A percentile compares a stretch with the other conserved stretches of the same genome.
Evolutionary conservation across 805 yeast species (phyloP).

Genomic region (Schwanniomyces polymorphus): DNA sequence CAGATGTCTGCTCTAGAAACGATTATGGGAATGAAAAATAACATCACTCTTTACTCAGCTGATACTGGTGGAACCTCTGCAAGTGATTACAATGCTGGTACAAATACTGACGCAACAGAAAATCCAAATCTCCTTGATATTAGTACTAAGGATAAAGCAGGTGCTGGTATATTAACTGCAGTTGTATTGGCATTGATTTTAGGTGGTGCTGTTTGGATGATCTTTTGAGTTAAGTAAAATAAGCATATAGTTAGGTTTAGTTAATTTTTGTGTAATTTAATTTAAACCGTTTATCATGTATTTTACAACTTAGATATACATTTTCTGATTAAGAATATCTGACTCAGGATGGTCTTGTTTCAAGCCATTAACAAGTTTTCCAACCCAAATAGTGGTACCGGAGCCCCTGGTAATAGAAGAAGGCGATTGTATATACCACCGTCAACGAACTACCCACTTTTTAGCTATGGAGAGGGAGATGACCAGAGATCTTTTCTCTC

Average conservation of each 20-base stretch:
- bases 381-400: conserved; percentile 34
- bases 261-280: not conserved
- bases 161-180: conserved; percentile 89
- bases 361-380: conserved; percentile 40
- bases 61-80: conserved; percentile 36
- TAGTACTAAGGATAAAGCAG: conserved; percentile 70
- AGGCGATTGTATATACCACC: conserved; percentile 45
- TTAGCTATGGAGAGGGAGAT: conserved; percentile 43
- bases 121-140: conserved; percentile 48
- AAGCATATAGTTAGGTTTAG: not conserved
- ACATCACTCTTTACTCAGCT: conserved; percentile 23
- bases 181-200: conserved; percentile 59
- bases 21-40: conserved; percentile 38
- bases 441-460: conserved; percentile 41
- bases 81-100: conserved; percentile 37
- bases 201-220: conserved; percentile 81
- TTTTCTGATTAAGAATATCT: not conserved
- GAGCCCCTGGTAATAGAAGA: conserved; percentile 34
- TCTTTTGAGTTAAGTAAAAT: conserved; percentile 29
- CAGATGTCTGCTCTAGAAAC: conserved; percentile 77
- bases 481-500: conserved; percentile 46
- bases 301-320: not conserved
- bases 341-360: conserved; percentile 36
- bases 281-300: not conserved
- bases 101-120: conserved; percentile 32